Conservation (phyloP, 441 rosid species). For the Bocquillonia castaneifolia region DNA sequence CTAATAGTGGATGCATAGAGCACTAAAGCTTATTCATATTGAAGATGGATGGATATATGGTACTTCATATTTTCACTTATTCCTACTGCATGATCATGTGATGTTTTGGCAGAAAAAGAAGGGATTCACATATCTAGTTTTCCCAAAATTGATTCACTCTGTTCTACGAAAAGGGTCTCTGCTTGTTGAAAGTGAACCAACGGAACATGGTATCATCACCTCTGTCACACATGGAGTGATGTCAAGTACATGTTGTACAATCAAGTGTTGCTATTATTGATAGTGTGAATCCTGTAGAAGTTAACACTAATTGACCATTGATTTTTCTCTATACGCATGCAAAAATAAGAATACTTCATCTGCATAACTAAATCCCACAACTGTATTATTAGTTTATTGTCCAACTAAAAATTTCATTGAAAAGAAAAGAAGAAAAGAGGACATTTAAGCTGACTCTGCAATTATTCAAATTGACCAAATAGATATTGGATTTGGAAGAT, state of each 20-base stretch:
- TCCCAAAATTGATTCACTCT: conserved; percentile 63
- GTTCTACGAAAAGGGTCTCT: conserved; percentile 49
- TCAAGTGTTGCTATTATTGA: background rate
- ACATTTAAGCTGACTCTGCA: background rate
- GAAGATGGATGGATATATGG: background rate
- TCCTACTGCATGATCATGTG: conserved; percentile 11
- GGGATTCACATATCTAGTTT: conserved; percentile 74
- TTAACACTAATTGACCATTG: background rate
- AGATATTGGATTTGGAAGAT: too few species aligned
- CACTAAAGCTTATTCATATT: background rate
- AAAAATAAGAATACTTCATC: background rate
- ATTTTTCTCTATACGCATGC: background rate
- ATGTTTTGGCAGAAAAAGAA: conserved; percentile 58
- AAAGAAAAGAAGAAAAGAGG: background rate
- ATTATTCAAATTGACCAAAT: background rate
- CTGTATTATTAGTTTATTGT: too few species aligned
- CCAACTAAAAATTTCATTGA: background rate
- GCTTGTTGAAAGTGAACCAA: conserved; percentile 44
- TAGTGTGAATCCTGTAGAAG: background rate
- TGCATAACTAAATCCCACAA: background rate
- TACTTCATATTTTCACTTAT: conserved; percentile 3
- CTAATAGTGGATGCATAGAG: background rate
- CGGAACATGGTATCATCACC: conserved; percentile 73
- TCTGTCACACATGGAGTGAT: conserved; percentile 73
- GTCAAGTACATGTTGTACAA: conserved; percentile 37